Evolutionary conservation across 805 yeast genomes (phyloP), one percentile per base, ranked within the genome.

Genomic region (Ogataea philodendri): DNA sequence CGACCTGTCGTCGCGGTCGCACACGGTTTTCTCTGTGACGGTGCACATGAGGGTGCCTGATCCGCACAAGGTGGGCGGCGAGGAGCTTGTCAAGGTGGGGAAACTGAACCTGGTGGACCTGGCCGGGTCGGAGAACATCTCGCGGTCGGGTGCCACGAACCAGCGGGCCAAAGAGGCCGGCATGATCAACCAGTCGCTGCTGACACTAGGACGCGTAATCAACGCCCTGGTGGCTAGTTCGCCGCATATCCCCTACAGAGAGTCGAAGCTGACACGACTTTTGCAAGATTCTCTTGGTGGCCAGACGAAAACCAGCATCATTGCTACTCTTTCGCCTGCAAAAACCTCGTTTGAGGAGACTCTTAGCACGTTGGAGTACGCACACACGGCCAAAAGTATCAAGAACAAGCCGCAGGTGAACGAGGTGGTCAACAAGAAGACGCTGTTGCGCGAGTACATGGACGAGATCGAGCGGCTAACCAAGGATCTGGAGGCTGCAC

Each of bases 141-240:
- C 67, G 45, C 67, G 85, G 49, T 84, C 95, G 0, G 96, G 97
- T 5, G 95, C 96, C 0, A 71, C 78, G 16, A 78, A 83, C 46
- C 82, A 77, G 55, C 69, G 95, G 28, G 95, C 95, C 0, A 77
- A 86, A 45, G 96, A 88, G 55, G 95, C 95, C 0, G 95, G 95
- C 0, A 78, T 85, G 42, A 86, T 86, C 35, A 88, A 89, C 55
- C 95, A 87, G 56, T 81, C 89, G 62, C 84, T 43, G 9, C 64
- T 88, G 32, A 80, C 95, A 0, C 67, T 88, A 24, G 96, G 96
- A 1, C 69, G 95, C 44, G 95, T 88, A 2, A 86, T 88, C 26
- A 86, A 82, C 54, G 67, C 77, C 3, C 60, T 80, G 11, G 83
- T 76, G 2, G 83, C 75, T 41, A 67, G 68, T 31, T 70, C 73